A percentile compares a stretch with the other conserved stretches of the same genome.
These are phyloP conservation scores for Sistotremastrum niveocremeum DNA, from an alignment of 768 basidiomycete species.

Conservation along the genomic window DNA sequence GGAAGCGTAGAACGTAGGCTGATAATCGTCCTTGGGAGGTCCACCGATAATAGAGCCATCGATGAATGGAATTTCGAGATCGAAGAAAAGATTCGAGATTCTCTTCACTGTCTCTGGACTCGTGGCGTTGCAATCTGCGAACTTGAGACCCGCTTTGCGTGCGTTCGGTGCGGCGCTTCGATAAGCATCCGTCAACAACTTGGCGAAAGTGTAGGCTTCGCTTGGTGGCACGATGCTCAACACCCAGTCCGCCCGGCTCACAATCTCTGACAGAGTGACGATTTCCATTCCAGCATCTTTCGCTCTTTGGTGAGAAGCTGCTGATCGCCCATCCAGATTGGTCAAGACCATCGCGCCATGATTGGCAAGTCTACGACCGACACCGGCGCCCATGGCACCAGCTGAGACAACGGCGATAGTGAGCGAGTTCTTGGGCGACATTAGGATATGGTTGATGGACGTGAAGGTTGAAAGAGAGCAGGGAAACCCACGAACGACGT, in stretches of 20 bases:
- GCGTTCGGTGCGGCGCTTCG: conserved; percentile 1
- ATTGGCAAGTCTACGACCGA: conserved; percentile 32
- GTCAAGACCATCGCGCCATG: conserved; percentile 44
- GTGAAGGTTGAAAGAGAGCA: too few relatives aligned
- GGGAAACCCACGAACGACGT: too few relatives aligned
- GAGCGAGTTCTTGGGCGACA: conserved; percentile 1
- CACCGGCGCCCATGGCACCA: conserved; percentile 47
- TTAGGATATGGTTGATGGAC: too few relatives aligned
- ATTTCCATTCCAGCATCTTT: conserved; percentile 36
- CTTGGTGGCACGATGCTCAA: conserved; percentile 47
- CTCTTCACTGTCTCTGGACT: conserved; percentile 34
- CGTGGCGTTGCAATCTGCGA: conserved; percentile 47
- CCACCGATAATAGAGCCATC: conserved; percentile 47
- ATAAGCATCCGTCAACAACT: conserved; percentile 4
- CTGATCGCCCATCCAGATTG: conserved; percentile 38
- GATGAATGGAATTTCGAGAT: conserved; percentile 28
- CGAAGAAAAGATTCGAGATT: conserved; percentile 32
- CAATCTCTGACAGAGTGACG: conserved; percentile 24
- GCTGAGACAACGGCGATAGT: conserved; percentile 38
- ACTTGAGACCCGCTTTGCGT: conserved; percentile 17
- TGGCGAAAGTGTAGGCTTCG: conserved; percentile 8
- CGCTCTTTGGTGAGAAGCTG: conserved; percentile 35
- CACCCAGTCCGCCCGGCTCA: conserved; percentile 28
- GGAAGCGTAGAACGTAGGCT: conserved; percentile 45
- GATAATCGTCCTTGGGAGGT: conserved; percentile 32